Evolutionary conservation across 345 rosid species (phyloP).

Genomic region (Capsella bursapastoris): DNA sequence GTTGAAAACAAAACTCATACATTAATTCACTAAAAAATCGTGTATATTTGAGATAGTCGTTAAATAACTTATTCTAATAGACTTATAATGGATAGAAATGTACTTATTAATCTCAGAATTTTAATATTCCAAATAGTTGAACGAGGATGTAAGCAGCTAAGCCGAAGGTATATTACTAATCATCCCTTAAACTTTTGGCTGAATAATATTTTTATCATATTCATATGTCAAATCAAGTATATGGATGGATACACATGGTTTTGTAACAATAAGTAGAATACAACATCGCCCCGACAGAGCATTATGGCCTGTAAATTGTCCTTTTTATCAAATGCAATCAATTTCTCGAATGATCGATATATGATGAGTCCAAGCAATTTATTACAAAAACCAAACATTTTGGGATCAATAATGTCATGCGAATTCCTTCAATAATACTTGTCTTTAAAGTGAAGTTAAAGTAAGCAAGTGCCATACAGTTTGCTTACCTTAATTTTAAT

Average conservation of each 20-base stretch:
- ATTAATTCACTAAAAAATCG: not conserved
- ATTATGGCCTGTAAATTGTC: slow-evolving; percentile 35
- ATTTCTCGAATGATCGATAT: slow-evolving; percentile 19
- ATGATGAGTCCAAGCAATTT: slow-evolving; percentile 31
- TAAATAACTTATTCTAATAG: not conserved
- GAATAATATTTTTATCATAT: not conserved
- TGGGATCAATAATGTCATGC: slow-evolving; percentile 42
- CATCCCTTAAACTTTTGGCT: not conserved
- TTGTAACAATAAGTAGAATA: not conserved
- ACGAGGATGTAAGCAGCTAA: not conserved
- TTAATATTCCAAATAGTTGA: not conserved
- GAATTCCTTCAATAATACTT: not conserved
- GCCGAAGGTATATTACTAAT: not conserved
- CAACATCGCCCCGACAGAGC: slow-evolving; percentile 37
- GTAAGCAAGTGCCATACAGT: slow-evolving; percentile 4
- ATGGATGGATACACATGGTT: slow-evolving; percentile 10
- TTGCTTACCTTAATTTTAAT: not conserved
- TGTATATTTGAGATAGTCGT: not conserved
- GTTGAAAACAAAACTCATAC: not conserved
- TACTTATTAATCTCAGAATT: not conserved
- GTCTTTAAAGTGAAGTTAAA: slow-evolving; percentile 12
- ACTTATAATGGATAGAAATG: not conserved
- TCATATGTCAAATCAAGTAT: slow-evolving; percentile 18
- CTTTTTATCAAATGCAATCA: slow-evolving; percentile 20
- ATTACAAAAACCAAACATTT: slow-evolving; percentile 30